phyloP scores from a whole-genome alignment of 805 yeast species.

The Cyberlindnera misumaiensis region DNA sequence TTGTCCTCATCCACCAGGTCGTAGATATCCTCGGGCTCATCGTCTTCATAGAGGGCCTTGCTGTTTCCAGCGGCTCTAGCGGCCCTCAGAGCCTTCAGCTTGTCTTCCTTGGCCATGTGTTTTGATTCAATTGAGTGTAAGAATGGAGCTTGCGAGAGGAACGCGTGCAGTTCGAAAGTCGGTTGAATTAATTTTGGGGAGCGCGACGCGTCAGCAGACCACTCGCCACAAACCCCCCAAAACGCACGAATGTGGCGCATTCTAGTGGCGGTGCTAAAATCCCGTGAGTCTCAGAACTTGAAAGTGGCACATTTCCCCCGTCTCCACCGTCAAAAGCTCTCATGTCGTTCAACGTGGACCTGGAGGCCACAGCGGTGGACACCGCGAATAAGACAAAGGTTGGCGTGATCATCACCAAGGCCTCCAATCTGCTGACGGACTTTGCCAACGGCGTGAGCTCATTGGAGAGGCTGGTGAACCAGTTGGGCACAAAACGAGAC shows the following conservation, averaged over 20 bases:
- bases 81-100: slow-evolving; percentile 54
- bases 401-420: slow-evolving; percentile 17
- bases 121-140: too few relatives aligned
- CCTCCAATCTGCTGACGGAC: slow-evolving; percentile 26
- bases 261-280: too few relatives aligned
- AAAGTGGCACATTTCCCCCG: too few relatives aligned
- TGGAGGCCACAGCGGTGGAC: slow-evolving; percentile 22
- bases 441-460: slow-evolving; percentile 45
- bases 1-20: slow-evolving; percentile 84
- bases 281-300: too few relatives aligned
- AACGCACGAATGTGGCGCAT: too few relatives aligned
- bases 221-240: too few relatives aligned
- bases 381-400: slow-evolving; percentile 10
- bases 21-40: slow-evolving; percentile 54
- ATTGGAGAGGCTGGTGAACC: slow-evolving; percentile 41
- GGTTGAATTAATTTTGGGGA: too few relatives aligned
- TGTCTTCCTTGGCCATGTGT: slow-evolving; percentile 34
- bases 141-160: too few relatives aligned
- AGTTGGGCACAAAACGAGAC: slow-evolving; percentile 44
- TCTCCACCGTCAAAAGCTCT: too few relatives aligned
- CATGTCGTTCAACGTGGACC: slow-evolving; percentile 25
- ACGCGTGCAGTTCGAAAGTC: too few relatives aligned
- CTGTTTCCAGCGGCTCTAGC: slow-evolving; percentile 51
- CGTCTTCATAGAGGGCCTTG: slow-evolving; percentile 35
- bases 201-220: too few relatives aligned